phyloP scores from a whole-genome alignment of 2,329 filamentous ascomycete genomes.

The Byssothecium circinans region DNA sequence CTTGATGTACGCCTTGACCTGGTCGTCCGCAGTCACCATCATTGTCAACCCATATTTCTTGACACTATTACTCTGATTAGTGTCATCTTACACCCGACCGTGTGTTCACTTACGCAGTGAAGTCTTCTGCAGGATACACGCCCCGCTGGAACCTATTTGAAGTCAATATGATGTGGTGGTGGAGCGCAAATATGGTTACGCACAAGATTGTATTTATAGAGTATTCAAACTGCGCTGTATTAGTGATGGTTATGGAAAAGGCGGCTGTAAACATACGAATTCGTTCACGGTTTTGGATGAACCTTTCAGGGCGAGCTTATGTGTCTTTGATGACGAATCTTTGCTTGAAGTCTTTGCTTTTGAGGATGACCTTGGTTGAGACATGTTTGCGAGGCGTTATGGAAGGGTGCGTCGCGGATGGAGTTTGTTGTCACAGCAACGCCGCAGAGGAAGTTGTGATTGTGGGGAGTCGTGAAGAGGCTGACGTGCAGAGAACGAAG shows the following conservation, averaged over 20 bases:
- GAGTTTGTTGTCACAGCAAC: constrained; percentile 36
- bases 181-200: constrained; percentile 24
- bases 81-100: neutral
- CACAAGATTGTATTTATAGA: constrained; percentile 96
- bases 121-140: constrained; percentile 91
- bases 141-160: constrained; percentile 74
- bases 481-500: no score
- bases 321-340: constrained; percentile 79
- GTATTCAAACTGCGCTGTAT: constrained; percentile 76
- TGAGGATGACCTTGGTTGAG: constrained; percentile 32
- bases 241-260: constrained; percentile 5
- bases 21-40: constrained; percentile 95
- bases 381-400: constrained; percentile 24
- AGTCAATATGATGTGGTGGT: constrained; percentile 9
- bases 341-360: constrained; percentile 44
- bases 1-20: constrained; percentile 98
- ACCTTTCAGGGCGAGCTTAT: constrained; percentile 90
- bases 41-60: constrained; percentile 99
- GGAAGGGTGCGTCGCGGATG: constrained; percentile 1
- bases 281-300: constrained; percentile 88
- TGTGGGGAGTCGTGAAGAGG: no score
- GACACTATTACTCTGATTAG: constrained; percentile 55
- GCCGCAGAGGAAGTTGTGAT: neutral
- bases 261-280: constrained; percentile 68
- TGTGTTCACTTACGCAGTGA: constrained; percentile 69